A percentile compares a stretch with the other conserved stretches of the same genome.
These are phyloP conservation scores for Pythium pectinolyticum DNA, from an alignment of 352 stramenopile genomes.

Conservation along the genomic window DNA sequence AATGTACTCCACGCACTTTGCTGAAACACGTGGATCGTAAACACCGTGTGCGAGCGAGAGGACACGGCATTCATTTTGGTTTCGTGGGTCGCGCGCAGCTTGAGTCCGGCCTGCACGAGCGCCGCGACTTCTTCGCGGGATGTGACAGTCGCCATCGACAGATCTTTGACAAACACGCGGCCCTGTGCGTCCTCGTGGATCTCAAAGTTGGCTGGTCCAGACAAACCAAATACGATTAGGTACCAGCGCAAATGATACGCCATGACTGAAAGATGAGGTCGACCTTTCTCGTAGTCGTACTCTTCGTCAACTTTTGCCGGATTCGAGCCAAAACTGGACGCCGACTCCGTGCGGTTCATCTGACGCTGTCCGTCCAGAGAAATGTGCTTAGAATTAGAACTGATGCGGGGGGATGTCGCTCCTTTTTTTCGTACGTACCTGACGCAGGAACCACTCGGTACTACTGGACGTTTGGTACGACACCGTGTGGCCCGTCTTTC, in stretches of 20 bases:
- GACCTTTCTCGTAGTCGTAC: conserved; percentile 84
- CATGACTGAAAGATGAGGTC: neutral
- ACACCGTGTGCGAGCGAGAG: conserved; percentile 86
- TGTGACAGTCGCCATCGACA: conserved; percentile 90
- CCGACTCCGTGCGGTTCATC: conserved; percentile 66
- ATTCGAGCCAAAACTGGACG: conserved; percentile 66
- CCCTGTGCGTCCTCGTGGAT: conserved; percentile 92
- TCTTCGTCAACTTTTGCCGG: conserved; percentile 55
- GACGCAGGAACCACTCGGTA: conserved; percentile 79
- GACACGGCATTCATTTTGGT: conserved; percentile 93
- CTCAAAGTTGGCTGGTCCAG: conserved; percentile 75
- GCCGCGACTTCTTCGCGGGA: conserved; percentile 81
- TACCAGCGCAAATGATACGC: no score
- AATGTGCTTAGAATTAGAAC: neutral
- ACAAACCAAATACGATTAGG: no score
- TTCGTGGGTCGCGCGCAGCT: conserved; percentile 88
- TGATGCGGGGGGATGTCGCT: neutral
- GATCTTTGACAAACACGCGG: conserved; percentile 92
- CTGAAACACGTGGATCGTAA: conserved; percentile 86
- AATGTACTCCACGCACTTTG: conserved; percentile 44
- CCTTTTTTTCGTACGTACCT: conserved; percentile 33
- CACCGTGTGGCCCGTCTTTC: conserved; percentile 60
- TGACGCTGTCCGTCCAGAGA: conserved; percentile 38
- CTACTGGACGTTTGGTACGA: conserved; percentile 82
- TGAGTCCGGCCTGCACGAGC: conserved; percentile 85